Conservation (phyloP, 331 rosid species). For the Spiraea crenata region DNA sequence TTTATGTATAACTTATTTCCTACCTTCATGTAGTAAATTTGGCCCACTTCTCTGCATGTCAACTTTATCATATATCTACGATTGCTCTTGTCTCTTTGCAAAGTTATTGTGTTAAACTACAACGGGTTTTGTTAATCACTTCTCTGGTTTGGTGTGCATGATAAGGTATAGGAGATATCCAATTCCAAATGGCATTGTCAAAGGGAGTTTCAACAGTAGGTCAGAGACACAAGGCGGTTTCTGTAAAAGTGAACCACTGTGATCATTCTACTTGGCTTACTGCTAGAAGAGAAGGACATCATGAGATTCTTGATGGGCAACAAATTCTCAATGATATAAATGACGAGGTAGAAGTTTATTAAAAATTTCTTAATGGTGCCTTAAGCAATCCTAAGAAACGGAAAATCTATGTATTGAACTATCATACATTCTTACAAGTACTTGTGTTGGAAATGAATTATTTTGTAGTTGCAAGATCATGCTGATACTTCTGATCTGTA, state of each 20-base stretch:
- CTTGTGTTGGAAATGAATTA: neutral
- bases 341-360: slow-evolving; percentile 39
- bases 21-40: neutral
- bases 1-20: neutral
- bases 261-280: slow-evolving; percentile 68
- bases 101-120: slow-evolving; percentile 1
- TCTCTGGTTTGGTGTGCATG: slow-evolving; percentile 19
- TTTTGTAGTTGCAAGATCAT: slow-evolving; percentile 56
- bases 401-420: neutral
- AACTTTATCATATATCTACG: neutral
- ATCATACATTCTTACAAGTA: slow-evolving; percentile 16
- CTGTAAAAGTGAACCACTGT: slow-evolving; percentile 40
- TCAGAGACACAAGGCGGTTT: slow-evolving; percentile 50
- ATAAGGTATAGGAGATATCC: slow-evolving; percentile 44
- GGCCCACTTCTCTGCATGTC: neutral
- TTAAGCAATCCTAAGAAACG: neutral
- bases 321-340: slow-evolving; percentile 46
- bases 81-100: neutral
- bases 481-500: slow-evolving; percentile 56
- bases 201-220: slow-evolving; percentile 66
- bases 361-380: neutral
- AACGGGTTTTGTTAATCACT: slow-evolving; percentile 10
- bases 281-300: slow-evolving; percentile 65
- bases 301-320: slow-evolving; percentile 58
- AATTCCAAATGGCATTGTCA: slow-evolving; percentile 60